These are phyloP conservation scores for Fusarium papillatum DNA, from an alignment of 2,329 filamentous ascomycete genomes.

Conservation along the genomic window DNA sequence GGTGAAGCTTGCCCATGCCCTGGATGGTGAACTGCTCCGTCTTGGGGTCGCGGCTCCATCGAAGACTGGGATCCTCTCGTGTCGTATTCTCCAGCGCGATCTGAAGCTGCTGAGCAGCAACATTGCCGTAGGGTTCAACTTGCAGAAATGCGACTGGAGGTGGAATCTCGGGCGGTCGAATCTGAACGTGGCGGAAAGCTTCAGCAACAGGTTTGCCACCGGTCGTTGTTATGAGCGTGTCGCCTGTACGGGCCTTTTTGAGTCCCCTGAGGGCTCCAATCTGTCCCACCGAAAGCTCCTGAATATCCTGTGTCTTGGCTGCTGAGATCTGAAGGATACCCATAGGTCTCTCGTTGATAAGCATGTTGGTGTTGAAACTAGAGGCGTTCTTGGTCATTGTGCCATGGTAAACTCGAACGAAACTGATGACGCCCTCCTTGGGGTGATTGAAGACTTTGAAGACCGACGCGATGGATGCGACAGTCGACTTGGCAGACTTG, in stretches of 20 bases:
- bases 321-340: constrained; percentile 92
- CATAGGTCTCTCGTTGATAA: constrained; percentile 83
- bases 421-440: constrained; percentile 88
- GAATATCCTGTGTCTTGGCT: constrained; percentile 86
- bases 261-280: constrained; percentile 95
- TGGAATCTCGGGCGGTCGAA: constrained; percentile 90
- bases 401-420: constrained; percentile 93
- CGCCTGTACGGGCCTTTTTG: constrained; percentile 92
- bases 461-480: constrained; percentile 73
- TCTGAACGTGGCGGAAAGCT: constrained; percentile 80
- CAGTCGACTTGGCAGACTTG: constrained; percentile 48
- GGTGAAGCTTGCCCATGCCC: constrained; percentile 96
- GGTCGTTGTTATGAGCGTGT: constrained; percentile 86
- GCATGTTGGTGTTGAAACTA: constrained; percentile 90
- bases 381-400: constrained; percentile 79
- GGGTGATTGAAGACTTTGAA: constrained; percentile 97
- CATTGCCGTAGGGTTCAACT: constrained; percentile 83
- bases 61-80: constrained; percentile 92
- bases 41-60: constrained; percentile 88
- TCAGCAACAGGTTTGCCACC: constrained; percentile 73
- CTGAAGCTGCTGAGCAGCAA: constrained; percentile 85
- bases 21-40: constrained; percentile 94
- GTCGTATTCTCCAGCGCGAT: constrained; percentile 83
- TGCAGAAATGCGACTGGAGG: constrained; percentile 98
- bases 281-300: constrained; percentile 85